Percentiles rank a stretch among this genome's conserved stretches.
These are phyloP conservation scores for Hanseniaspora sp. DNA, from an alignment of 1,139 yeast species.

Conservation along the genomic window DNA sequence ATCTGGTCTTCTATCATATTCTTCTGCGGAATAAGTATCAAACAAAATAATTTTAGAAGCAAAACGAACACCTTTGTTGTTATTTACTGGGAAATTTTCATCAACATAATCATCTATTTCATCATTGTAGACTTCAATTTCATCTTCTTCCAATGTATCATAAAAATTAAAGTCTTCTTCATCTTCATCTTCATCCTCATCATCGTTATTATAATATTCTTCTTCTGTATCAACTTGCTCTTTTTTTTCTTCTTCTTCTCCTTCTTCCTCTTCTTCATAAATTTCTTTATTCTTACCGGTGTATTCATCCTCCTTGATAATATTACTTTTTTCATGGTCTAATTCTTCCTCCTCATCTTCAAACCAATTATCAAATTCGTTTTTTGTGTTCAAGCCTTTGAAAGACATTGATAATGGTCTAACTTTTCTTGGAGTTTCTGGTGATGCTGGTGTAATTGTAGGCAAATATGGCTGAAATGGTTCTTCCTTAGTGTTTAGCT, in stretches of 20 bases:
- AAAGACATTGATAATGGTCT: slow-evolving; percentile 61
- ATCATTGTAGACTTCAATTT: background rate
- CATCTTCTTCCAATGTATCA: slow-evolving; percentile 4
- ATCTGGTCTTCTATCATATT: slow-evolving; percentile 90
- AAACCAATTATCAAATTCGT: background rate
- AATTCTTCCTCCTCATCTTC: background rate
- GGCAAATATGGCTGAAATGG: slow-evolving; percentile 11
- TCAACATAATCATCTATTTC: slow-evolving; percentile 12
- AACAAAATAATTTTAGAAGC: slow-evolving; percentile 74
- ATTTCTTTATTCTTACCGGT: too few relatives aligned
- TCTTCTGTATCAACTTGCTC: background rate
- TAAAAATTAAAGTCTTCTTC: slow-evolving; percentile 12
- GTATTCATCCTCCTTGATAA: too few relatives aligned
- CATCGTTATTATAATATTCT: background rate
- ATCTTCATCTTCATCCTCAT: background rate
- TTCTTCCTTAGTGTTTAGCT: background rate
- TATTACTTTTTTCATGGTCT: background rate
- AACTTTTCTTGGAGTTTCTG: slow-evolving; percentile 2
- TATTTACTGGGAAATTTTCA: background rate
- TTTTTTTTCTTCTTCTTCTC: background rate
- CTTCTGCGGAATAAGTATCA: slow-evolving; percentile 75
- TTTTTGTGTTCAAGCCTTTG: slow-evolving; percentile 39
- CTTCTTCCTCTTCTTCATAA: background rate
- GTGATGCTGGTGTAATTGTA: slow-evolving; percentile 16
- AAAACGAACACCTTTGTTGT: slow-evolving; percentile 33